Conservation (phyloP, 75 land plant genomes). For the Pinus taeda region DNA sequence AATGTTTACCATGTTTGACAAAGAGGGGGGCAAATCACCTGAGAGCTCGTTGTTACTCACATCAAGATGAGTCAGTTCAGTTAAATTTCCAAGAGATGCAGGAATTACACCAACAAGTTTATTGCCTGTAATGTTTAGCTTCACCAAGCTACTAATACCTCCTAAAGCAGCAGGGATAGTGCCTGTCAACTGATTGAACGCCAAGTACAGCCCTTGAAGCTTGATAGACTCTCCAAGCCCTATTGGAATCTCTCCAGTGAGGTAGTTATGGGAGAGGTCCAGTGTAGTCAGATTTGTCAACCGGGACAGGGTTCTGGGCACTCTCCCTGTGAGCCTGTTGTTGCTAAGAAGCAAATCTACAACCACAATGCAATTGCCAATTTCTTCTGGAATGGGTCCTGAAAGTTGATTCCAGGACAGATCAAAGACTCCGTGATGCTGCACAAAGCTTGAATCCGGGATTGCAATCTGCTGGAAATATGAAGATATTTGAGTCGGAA, state of each 20-base stretch:
- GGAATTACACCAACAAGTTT: slow-evolving; percentile 41
- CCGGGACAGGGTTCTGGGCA: slow-evolving; percentile 30
- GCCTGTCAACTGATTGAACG: slow-evolving; percentile 33
- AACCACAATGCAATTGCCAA: slow-evolving; percentile 54
- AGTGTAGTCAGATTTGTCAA: slow-evolving; percentile 30
- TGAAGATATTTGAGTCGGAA: slow-evolving; percentile 23
- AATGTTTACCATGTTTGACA: slow-evolving; percentile 41
- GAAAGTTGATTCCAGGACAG: slow-evolving; percentile 33
- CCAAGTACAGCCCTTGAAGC: slow-evolving; percentile 50
- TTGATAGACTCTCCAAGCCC: slow-evolving; percentile 26
- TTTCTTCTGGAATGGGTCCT: slow-evolving; percentile 48
- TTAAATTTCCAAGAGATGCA: slow-evolving; percentile 25
- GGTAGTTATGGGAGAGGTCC: slow-evolving; percentile 42
- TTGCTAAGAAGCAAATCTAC: slow-evolving; percentile 43
- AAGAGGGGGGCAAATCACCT: slow-evolving; percentile 44
- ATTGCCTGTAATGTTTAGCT: slow-evolving; percentile 55
- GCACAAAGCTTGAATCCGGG: slow-evolving; percentile 28
- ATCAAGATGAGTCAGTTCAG: slow-evolving; percentile 35
- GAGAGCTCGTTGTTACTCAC: slow-evolving; percentile 25
- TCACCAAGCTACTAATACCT: slow-evolving; percentile 39
- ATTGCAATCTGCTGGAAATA: slow-evolving; percentile 25
- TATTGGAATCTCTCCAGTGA: slow-evolving; percentile 32
- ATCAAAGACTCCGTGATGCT: slow-evolving; percentile 44
- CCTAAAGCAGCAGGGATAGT: slow-evolving; percentile 48
- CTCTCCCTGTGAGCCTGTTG: slow-evolving; percentile 34